These are phyloP conservation scores for Chlamydomonas reinhardtii DNA, from an alignment of 163 green algal species.

Conservation along the genomic window DNA sequence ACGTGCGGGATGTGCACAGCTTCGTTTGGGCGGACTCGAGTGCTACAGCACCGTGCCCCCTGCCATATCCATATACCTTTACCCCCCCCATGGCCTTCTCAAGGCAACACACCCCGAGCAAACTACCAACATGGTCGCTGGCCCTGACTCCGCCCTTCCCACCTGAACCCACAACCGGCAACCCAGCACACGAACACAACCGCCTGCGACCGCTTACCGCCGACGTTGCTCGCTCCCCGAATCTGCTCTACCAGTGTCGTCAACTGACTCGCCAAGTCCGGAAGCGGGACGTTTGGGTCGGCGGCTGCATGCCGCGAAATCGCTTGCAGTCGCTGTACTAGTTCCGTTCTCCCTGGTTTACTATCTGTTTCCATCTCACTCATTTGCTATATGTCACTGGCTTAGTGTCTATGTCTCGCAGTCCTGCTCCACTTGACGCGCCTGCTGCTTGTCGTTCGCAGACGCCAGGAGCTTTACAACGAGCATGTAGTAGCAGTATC, in stretches of 20 bases:
- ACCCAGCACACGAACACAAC: not conserved
- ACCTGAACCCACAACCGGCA: not conserved
- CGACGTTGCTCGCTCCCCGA: not conserved
- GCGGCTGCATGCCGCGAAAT: not conserved
- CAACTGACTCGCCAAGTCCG: not conserved
- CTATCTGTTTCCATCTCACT: too few species aligned
- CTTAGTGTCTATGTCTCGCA: too few species aligned
- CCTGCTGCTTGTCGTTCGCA: too few species aligned
- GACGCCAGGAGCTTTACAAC: too few species aligned
- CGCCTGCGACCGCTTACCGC: not conserved
- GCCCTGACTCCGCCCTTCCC: not conserved
- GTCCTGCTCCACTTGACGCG: too few species aligned
- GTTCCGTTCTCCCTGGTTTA: not conserved
- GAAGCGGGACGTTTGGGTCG: not conserved
- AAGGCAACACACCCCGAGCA: not conserved
- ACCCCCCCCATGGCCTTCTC: too few species aligned
- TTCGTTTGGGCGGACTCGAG: too few species aligned
- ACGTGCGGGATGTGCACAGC: too few species aligned
- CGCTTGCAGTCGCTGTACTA: slow-evolving; percentile 10
- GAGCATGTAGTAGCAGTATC: too few species aligned
- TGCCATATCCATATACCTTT: too few species aligned
- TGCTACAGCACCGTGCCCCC: not conserved
- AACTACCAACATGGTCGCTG: not conserved
- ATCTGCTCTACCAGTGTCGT: not conserved
- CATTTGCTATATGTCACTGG: too few species aligned